Conservation (phyloP, 2,329 filamentous ascomycete species). For the Ilyonectria sp. region DNA sequence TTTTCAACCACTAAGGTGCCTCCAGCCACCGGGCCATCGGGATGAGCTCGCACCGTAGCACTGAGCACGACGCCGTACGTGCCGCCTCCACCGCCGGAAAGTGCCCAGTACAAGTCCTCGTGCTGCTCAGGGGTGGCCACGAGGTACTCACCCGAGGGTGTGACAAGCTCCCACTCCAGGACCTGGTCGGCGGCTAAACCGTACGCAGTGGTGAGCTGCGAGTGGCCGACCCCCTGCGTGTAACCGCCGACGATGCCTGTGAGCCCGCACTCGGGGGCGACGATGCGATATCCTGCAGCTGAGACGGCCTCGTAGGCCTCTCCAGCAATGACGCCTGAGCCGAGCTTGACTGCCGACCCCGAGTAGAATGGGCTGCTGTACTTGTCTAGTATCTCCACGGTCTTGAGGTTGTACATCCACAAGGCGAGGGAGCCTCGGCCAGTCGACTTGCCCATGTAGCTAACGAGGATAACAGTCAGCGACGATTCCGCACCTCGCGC, state of each 20-base stretch:
- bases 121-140: conserved; percentile 64
- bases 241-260: conserved; percentile 71
- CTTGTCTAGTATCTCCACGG: conserved; percentile 56
- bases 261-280: conserved; percentile 53
- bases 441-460: conserved; percentile 53
- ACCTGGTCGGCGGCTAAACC: conserved; percentile 74
- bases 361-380: conserved; percentile 61
- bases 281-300: conserved; percentile 66
- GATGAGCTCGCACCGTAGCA: conserved; percentile 67
- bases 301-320: conserved; percentile 62
- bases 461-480: neutral
- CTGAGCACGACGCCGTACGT: conserved; percentile 71
- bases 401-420: conserved; percentile 59
- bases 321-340: conserved; percentile 61
- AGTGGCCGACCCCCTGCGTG: conserved; percentile 71
- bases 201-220: conserved; percentile 63
- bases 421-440: conserved; percentile 56
- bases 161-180: conserved; percentile 69
- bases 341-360: conserved; percentile 67
- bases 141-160: conserved; percentile 61
- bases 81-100: conserved; percentile 72
- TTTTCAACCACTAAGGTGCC: conserved; percentile 60
- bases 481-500: neutral
- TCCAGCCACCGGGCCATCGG: conserved; percentile 56
- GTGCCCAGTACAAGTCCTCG: conserved; percentile 74